Percentiles rank a stretch among this genome's conserved stretches.
Evolutionary conservation across 2,329 filamentous ascomycete genomes (phyloP).

Genomic region (Hymenoscyphus salicellus): DNA sequence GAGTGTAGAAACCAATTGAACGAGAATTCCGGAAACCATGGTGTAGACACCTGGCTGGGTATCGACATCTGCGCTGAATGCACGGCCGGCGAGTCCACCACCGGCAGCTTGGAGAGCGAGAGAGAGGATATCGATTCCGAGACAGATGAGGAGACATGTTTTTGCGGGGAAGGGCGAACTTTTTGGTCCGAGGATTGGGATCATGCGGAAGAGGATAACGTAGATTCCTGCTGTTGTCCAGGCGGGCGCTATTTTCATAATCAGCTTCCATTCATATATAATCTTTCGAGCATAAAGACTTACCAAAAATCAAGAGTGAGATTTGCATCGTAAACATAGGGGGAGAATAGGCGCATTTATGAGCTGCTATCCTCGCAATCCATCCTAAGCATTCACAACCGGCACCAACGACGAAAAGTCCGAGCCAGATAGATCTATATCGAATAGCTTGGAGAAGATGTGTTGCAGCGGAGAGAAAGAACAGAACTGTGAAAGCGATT

Average conservation of each 20-base stretch:
- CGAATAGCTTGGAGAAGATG: conserved; percentile 44
- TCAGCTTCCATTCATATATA: no score
- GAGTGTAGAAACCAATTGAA: conserved; percentile 36
- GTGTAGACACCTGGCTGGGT: conserved; percentile 33
- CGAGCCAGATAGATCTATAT: conserved; percentile 48
- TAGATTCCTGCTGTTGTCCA: conserved; percentile 61
- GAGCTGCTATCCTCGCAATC: conserved; percentile 31
- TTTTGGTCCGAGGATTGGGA: conserved; percentile 46
- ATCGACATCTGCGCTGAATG: conserved; percentile 32
- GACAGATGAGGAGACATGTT: conserved; percentile 56
- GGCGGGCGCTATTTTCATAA: conserved; percentile 31
- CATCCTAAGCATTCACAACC: conserved; percentile 41
- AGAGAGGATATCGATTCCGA: conserved; percentile 56
- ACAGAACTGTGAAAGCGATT: conserved; percentile 46
- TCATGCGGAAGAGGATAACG: conserved; percentile 59
- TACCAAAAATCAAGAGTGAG: conserved; percentile 45
- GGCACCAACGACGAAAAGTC: conserved; percentile 45
- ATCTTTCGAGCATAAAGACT: conserved; percentile 32
- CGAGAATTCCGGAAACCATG: conserved; percentile 40
- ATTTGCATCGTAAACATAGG: conserved; percentile 40
- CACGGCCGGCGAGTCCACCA: conserved; percentile 45
- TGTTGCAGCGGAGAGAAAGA: conserved; percentile 40
- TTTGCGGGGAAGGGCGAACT: conserved; percentile 50
- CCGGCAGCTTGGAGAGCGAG: conserved; percentile 57
- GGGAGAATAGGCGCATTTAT: conserved; percentile 33